Percentiles rank a stretch among this genome's conserved stretches.
These are phyloP conservation scores for Phytopythium boreale DNA, from an alignment of 352 stramenopile genomes.

Conservation along the genomic window DNA sequence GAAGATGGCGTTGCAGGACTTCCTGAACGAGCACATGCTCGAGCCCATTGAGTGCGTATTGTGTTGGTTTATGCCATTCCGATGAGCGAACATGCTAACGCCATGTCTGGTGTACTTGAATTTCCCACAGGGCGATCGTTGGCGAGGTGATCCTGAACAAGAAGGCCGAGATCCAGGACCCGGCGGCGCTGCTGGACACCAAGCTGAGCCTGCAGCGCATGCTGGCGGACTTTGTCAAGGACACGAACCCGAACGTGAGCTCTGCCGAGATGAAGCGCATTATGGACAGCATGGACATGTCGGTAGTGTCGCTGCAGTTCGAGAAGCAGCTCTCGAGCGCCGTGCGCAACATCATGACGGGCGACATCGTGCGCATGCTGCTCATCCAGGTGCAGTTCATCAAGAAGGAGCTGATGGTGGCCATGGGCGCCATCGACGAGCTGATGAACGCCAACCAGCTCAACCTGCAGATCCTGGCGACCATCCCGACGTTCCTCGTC, in stretches of 20 bases:
- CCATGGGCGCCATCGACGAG: slow-evolving; percentile 85
- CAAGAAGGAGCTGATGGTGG: slow-evolving; percentile 88
- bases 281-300: slow-evolving; percentile 72
- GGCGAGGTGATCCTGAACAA: slow-evolving; percentile 80
- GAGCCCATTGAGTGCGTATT: slow-evolving; percentile 54
- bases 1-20: slow-evolving; percentile 49
- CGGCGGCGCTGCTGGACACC: slow-evolving; percentile 66
- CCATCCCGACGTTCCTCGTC: slow-evolving; percentile 76
- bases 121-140: slow-evolving; percentile 51
- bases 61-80: not conserved
- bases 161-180: slow-evolving; percentile 82
- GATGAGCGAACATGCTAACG: not conserved
- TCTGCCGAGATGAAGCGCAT: slow-evolving; percentile 38
- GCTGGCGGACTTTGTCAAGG: slow-evolving; percentile 73
- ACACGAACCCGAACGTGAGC: slow-evolving; percentile 60
- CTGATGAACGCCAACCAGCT: slow-evolving; percentile 88
- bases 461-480: slow-evolving; percentile 85
- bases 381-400: slow-evolving; percentile 89
- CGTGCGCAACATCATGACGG: slow-evolving; percentile 77
- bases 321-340: slow-evolving; percentile 60
- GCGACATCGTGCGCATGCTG: slow-evolving; percentile 85
- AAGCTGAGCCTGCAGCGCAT: slow-evolving; percentile 83
- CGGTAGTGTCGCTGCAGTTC: slow-evolving; percentile 68
- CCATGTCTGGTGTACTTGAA: not conserved
- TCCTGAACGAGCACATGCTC: slow-evolving; percentile 78